Evolutionary conservation across 306 rosid genomes (phyloP).

Genomic region (Casuarina glauca): DNA sequence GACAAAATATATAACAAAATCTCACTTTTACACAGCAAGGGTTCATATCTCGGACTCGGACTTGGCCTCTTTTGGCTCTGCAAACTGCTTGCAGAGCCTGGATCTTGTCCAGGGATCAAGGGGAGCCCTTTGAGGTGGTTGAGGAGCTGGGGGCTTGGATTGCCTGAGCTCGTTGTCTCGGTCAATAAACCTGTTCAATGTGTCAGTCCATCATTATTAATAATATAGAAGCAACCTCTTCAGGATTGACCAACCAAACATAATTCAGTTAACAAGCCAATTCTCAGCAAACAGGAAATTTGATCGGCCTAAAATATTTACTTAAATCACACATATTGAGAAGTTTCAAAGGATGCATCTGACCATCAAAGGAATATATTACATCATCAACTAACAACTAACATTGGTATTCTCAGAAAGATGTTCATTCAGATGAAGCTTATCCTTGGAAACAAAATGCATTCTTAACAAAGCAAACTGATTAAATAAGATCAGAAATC

Average conservation of each 20-base stretch:
- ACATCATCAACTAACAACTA: not conserved
- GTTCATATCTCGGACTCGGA: conserved; percentile 50
- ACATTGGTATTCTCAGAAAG: not conserved
- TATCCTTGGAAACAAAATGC: not conserved
- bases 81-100: conserved; percentile 66
- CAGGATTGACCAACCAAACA: too few species aligned
- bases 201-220: not conserved
- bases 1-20: not conserved
- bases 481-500: not conserved
- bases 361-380: too few species aligned
- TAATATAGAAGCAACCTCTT: not conserved
- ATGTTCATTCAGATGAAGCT: not conserved
- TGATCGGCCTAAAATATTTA: not conserved
- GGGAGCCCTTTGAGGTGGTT: conserved; percentile 71
- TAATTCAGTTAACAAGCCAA: conserved; percentile 12
- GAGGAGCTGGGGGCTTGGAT: conserved; percentile 81
- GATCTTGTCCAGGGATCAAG: conserved; percentile 90
- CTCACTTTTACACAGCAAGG: not conserved
- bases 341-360: not conserved
- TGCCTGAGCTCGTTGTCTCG: conserved; percentile 83
- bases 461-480: not conserved
- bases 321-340: not conserved
- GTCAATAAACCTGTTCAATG: conserved; percentile 68
- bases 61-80: conserved; percentile 73
- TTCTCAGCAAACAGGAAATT: conserved; percentile 8